Percentiles rank a stretch among this genome's conserved stretches.
phyloP scores from a whole-genome alignment of 2,329 filamentous ascomycete genomes.

The Raffaelea arxii region DNA sequence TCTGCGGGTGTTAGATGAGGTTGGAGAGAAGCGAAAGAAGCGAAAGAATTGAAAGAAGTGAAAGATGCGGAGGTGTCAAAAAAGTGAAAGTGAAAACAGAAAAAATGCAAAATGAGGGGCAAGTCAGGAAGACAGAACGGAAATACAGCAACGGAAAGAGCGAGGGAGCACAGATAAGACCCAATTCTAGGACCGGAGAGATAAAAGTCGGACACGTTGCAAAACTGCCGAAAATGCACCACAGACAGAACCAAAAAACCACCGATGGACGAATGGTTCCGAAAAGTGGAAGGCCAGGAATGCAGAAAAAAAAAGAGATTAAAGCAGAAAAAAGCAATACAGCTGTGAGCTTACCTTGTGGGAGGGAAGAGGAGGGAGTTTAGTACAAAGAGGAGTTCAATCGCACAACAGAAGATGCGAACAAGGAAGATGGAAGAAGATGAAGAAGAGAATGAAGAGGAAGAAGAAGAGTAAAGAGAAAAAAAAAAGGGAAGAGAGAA shows the following conservation, averaged over 20 bases:
- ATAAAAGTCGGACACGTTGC: too few relatives aligned
- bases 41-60: not conserved
- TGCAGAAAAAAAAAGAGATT: not conserved
- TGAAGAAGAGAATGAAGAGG: not conserved
- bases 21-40: not conserved
- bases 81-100: too few relatives aligned
- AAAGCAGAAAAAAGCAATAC: not conserved
- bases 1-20: too few relatives aligned
- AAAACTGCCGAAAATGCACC: too few relatives aligned
- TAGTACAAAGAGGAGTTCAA: slow-evolving; percentile 9
- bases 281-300: slow-evolving; percentile 10
- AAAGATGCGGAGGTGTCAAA: too few relatives aligned
- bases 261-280: slow-evolving; percentile 7
- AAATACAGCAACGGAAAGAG: slow-evolving; percentile 15
- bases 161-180: too few relatives aligned
- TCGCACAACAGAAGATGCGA: slow-evolving; percentile 5
- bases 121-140: slow-evolving; percentile 13
- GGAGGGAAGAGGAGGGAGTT: slow-evolving; percentile 14
- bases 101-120: not conserved
- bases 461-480: not conserved
- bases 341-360: slow-evolving; percentile 17
- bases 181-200: too few relatives aligned
- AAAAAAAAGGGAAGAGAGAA: not conserved
- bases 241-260: too few relatives aligned
- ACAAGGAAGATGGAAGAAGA: slow-evolving; percentile 3